phyloP scores from a whole-genome alignment of 2,329 filamentous ascomycete species.

The Pseudopithomyces chartarum region DNA sequence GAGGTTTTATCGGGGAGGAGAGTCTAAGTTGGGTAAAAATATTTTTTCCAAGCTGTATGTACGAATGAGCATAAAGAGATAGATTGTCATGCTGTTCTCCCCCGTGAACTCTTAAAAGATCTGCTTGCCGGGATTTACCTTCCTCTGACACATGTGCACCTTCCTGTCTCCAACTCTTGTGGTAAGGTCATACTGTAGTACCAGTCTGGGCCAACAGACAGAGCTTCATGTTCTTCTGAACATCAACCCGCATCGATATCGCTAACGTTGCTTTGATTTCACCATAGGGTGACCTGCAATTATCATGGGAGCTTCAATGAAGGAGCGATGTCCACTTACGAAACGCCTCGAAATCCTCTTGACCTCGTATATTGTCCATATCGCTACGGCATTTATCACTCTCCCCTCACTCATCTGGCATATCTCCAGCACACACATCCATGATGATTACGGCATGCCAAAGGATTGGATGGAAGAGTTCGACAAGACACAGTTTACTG shows the following conservation, averaged over 20 bases:
- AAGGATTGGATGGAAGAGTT: constrained; percentile 15
- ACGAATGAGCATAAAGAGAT: not conserved
- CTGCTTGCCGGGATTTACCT: not conserved
- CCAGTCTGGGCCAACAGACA: not conserved
- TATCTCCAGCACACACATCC: constrained; percentile 17
- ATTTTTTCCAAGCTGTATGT: not conserved
- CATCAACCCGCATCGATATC: not conserved
- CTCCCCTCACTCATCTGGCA: constrained; percentile 28
- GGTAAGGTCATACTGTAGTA: not conserved
- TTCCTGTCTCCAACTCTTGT: not conserved
- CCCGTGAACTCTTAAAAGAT: not conserved
- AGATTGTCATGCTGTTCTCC: not conserved
- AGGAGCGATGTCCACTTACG: not conserved
- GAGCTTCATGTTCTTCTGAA: not conserved
- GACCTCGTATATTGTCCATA: constrained; percentile 10
- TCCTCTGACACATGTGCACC: not conserved
- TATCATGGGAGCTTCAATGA: not conserved
- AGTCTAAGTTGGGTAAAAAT: not conserved
- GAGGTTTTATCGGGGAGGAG: not conserved
- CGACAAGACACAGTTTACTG: constrained; percentile 8
- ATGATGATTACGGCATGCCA: constrained; percentile 24
- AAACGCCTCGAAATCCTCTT: constrained; percentile 9
- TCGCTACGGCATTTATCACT: constrained; percentile 21
- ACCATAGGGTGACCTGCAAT: not conserved
- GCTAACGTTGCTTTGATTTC: not conserved